Percentiles rank a stretch among this genome's conserved stretches.
Evolutionary conservation across 1,284 basidiomycete species (phyloP).

Genomic region (Sporisorium reilianum): DNA sequence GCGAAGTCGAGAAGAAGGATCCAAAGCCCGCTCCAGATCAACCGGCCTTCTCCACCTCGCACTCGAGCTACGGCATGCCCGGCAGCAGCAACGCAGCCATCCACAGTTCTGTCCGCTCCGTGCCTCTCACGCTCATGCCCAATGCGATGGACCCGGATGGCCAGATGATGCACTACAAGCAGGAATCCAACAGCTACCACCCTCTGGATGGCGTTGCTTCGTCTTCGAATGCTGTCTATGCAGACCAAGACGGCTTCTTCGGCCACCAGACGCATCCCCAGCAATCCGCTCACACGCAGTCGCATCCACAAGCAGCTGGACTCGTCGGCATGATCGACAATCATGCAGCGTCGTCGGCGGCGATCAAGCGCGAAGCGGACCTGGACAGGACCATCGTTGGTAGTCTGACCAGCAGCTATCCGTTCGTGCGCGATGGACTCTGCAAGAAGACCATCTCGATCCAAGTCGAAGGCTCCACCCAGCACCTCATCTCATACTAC

Average conservation of each 20-base stretch:
- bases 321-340: constrained; percentile 34
- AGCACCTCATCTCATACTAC: constrained; percentile 97
- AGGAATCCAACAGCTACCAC: constrained; percentile 20
- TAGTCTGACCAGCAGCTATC: constrained; percentile 62
- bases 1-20: constrained; percentile 62
- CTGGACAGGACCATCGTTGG: constrained; percentile 60
- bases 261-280: constrained; percentile 13
- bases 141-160: constrained; percentile 28
- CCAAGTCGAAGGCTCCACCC: constrained; percentile 85
- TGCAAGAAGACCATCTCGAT: constrained; percentile 86
- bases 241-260: constrained; percentile 28
- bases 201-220: constrained; percentile 17
- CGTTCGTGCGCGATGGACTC: constrained; percentile 59
- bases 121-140: constrained; percentile 36
- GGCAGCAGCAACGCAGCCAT: constrained; percentile 2
- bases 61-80: constrained; percentile 27
- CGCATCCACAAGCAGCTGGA: constrained; percentile 44
- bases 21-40: constrained; percentile 37
- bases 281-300: constrained; percentile 5
- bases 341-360: constrained; percentile 8
- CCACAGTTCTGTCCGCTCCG: constrained; percentile 27
- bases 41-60: constrained; percentile 31
- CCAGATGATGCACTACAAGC: constrained; percentile 26
- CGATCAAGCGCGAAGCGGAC: constrained; percentile 40
- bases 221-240: constrained; percentile 27